These are phyloP conservation scores for Hymenoscyphus fraxineus DNA, from an alignment of 2,329 filamentous ascomycete genomes.

Conservation along the genomic window DNA sequence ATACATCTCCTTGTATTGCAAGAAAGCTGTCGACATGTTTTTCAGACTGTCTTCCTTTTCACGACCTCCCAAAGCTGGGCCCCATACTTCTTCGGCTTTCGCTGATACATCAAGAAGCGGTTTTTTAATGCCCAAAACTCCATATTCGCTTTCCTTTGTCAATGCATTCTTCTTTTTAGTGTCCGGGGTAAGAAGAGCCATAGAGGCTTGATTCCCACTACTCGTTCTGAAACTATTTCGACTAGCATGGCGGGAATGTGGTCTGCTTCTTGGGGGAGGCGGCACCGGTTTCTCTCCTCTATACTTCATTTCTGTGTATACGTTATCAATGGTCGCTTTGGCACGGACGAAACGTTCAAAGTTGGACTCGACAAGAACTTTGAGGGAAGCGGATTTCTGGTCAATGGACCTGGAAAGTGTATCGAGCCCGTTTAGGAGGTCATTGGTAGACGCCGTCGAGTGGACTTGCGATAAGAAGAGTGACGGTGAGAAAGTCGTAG, in stretches of 20 bases:
- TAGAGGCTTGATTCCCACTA: constrained; percentile 34
- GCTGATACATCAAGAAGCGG: constrained; percentile 86
- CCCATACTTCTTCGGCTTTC: constrained; percentile 97
- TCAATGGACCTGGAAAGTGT: constrained; percentile 89
- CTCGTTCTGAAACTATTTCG: constrained; percentile 39
- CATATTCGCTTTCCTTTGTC: constrained; percentile 88
- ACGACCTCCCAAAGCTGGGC: constrained; percentile 82
- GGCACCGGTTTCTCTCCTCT: constrained; percentile 50
- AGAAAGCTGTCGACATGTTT: constrained; percentile 68
- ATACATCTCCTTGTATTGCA: constrained; percentile 76
- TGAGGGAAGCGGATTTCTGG: constrained; percentile 94
- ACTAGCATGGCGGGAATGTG: constrained; percentile 36
- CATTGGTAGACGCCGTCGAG: constrained; percentile 76
- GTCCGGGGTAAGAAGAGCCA: constrained; percentile 41
- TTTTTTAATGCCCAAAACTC: constrained; percentile 79
- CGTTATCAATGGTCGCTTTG: constrained; percentile 96
- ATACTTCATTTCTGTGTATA: constrained; percentile 96
- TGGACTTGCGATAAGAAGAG: constrained; percentile 92
- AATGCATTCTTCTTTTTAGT: constrained; percentile 81
- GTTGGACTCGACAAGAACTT: constrained; percentile 94
- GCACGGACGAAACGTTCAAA: constrained; percentile 97
- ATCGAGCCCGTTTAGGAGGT: constrained; percentile 76
- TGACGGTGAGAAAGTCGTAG: constrained; percentile 89
- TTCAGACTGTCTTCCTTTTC: constrained; percentile 89
- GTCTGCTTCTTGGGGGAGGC: constrained; percentile 35